Conservation (phyloP, 768 basidiomycete species). For the Suillus ampliporus region DNA sequence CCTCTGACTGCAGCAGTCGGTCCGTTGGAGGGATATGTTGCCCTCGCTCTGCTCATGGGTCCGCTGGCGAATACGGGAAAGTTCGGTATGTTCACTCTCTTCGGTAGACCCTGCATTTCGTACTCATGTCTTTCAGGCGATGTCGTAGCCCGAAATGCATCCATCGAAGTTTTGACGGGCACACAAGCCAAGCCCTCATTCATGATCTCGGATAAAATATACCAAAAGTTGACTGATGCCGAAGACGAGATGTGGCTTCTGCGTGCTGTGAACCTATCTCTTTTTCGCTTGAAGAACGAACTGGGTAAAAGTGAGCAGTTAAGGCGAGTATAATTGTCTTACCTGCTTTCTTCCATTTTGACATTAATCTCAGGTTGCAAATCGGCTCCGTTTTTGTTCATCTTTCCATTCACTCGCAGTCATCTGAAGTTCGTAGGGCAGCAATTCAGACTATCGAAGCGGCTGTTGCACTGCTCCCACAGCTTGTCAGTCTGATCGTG, state of each 20-base stretch:
- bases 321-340: constrained; percentile 44
- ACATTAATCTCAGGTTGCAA: constrained; percentile 48
- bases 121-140: constrained; percentile 43
- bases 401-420: constrained; percentile 63
- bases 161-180: constrained; percentile 50
- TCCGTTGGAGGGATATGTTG: constrained; percentile 86
- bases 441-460: constrained; percentile 49
- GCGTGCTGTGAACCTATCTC: constrained; percentile 59
- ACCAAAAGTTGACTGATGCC: constrained; percentile 65
- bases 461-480: constrained; percentile 47
- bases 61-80: constrained; percentile 55
- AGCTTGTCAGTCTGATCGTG: constrained; percentile 56
- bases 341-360: constrained; percentile 7
- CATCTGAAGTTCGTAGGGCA: constrained; percentile 57
- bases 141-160: constrained; percentile 52
- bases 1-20: constrained; percentile 64
- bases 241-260: constrained; percentile 81
- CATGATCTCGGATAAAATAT: constrained; percentile 86
- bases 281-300: constrained; percentile 54
- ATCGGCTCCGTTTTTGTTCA: constrained; percentile 73
- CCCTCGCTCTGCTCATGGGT: constrained; percentile 69
- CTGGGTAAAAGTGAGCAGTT: constrained; percentile 56
- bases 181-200: constrained; percentile 79
- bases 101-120: constrained; percentile 11
- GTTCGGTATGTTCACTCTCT: constrained; percentile 52